Percentiles rank a stretch among this genome's conserved stretches.
Conservation (phyloP, 306 rosid genomes). For the Lathyrus sativus region DNA sequence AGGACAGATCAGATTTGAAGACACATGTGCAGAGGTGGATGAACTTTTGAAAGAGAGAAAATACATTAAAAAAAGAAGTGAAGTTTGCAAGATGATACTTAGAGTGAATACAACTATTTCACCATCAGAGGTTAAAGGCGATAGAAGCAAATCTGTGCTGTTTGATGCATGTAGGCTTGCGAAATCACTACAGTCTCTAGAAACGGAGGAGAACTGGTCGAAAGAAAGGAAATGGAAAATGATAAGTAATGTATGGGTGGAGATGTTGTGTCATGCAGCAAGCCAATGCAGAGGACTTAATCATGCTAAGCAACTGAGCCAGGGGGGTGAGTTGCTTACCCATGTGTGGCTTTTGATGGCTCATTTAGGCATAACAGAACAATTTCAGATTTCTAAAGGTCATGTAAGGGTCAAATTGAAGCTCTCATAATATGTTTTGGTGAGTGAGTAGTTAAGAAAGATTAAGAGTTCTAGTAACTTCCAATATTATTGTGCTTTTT, state of each 20-base stretch:
- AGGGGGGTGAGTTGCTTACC: constrained; percentile 29
- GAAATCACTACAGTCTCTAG: constrained; percentile 27
- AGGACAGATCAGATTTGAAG: constrained; percentile 38
- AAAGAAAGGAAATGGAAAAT: constrained; percentile 26
- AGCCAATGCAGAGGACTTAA: constrained; percentile 19
- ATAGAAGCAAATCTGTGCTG: constrained; percentile 40
- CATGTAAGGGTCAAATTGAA: constrained; percentile 35
- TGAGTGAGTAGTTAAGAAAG: neutral
- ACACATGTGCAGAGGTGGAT: constrained; percentile 40
- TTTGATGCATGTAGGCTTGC: constrained; percentile 43
- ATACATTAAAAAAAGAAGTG: neutral
- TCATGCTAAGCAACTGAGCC: constrained; percentile 12
- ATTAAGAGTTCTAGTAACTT: neutral
- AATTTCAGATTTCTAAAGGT: constrained; percentile 43
- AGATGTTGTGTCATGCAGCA: constrained; percentile 29
- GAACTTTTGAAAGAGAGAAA: constrained; percentile 36
- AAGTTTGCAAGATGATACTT: constrained; percentile 26
- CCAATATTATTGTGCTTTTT: too few species aligned
- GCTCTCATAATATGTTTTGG: neutral
- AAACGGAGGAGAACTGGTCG: neutral
- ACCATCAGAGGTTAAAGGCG: constrained; percentile 33
- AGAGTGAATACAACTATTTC: constrained; percentile 29
- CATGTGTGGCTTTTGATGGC: constrained; percentile 50
- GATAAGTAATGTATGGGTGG: constrained; percentile 25
- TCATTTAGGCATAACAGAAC: constrained; percentile 43